These are phyloP conservation scores for Mycena filopes DNA, from an alignment of 768 basidiomycete species.

Conservation along the genomic window DNA sequence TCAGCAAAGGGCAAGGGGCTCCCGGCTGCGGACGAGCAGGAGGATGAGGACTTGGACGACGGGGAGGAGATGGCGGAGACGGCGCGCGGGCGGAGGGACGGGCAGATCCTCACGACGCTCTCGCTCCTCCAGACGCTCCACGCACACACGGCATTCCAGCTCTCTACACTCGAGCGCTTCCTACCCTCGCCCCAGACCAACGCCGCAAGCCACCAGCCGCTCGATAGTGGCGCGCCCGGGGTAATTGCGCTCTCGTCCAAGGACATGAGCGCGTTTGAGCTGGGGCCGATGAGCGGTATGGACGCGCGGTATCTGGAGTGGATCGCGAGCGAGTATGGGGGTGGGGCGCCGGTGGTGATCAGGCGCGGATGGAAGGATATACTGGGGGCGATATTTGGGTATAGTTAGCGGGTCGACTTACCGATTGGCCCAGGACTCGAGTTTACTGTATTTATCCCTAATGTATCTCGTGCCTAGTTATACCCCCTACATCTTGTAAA, in stretches of 20 bases:
- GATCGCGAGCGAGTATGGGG: constrained; percentile 68
- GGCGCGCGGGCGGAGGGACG: constrained; percentile 36
- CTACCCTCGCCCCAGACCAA: constrained; percentile 31
- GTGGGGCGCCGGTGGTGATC: constrained; percentile 52
- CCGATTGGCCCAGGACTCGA: neutral
- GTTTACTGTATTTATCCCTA: constrained; percentile 26
- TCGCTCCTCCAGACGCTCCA: constrained; percentile 77
- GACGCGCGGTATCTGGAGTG: constrained; percentile 85
- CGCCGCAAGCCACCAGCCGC: too few relatives aligned
- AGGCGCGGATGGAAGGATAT: constrained; percentile 64
- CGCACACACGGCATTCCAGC: constrained; percentile 68
- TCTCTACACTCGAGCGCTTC: constrained; percentile 56
- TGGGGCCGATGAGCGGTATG: constrained; percentile 76
- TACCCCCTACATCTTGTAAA: constrained; percentile 8
- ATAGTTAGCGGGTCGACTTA: constrained; percentile 4
- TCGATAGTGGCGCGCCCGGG: constrained; percentile 12
- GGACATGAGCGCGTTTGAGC: constrained; percentile 74
- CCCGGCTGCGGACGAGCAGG: constrained; percentile 29
- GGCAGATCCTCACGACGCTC: constrained; percentile 59
- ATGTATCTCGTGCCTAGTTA: constrained; percentile 15
- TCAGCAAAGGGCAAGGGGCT: constrained; percentile 39
- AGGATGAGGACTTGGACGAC: constrained; percentile 10
- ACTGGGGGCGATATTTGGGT: constrained; percentile 56
- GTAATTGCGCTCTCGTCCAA: constrained; percentile 64
- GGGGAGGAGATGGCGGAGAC: constrained; percentile 35